Evolutionary conservation across 306 rosid species (phyloP), one percentile per base, ranked within the genome.

Genomic region (Ziziphus jujuba): DNA sequence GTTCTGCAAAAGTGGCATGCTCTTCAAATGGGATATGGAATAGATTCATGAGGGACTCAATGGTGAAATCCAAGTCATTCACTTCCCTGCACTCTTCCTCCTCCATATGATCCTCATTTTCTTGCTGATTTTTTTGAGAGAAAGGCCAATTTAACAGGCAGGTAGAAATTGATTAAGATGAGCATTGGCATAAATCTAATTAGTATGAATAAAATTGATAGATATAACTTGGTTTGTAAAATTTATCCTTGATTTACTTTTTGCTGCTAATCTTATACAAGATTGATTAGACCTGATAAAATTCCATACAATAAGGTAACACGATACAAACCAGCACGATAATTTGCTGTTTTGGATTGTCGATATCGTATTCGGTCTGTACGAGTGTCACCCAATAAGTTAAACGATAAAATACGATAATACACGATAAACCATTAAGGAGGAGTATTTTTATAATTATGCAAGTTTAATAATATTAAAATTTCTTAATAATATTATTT

Each of bases 101-200:
- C n/a, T n/a, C n/a, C 89, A 0, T 76, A 56, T 73, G 89, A 85
- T 44, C 84, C 84, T 36, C 52, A 13, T 13, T 59, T 61, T 11
- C 67, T 87, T 13, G 40, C 15, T 5, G 56, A 24, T 2, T 40
- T 83, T 64, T 56, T 68, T 2, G 63, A 78, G 14, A 78, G 60
- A 36, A 87, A 80, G 57, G 66, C 60, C 20, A 78, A 59, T 34
- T 76, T 87, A 7, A 70, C 61, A 87, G 64, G 50, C 90, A 85
- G 61, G 90, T 84, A 7, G 75, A 89, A 76, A 48, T 0, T 14
- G 85, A 90, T 96, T 91, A 91, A 76, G 72, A 81, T 33, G 78
- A 83, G 33, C 76, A 72, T 20, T 80, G 81, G 87, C 44, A 61
- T 43, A 74, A 14, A 6, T 21, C 35, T 56, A 75, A 45, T 3